phyloP scores from a whole-genome alignment of 1,139 yeast genomes.

The Schwanniomyces etchellsii region DNA sequence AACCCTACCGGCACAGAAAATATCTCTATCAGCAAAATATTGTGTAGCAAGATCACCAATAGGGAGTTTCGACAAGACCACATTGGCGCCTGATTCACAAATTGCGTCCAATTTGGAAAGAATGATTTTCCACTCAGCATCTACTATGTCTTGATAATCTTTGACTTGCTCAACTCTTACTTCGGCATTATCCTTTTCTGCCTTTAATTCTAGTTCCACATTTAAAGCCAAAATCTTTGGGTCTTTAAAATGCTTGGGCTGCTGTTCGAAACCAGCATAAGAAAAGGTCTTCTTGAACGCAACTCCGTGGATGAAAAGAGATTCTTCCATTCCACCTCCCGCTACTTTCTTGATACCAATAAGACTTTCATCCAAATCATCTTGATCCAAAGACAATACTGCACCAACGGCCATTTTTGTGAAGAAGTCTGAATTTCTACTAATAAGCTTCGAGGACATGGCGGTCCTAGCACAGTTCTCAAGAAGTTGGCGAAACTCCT shows the following conservation, averaged over 20 bases:
- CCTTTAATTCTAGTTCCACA: conserved; percentile 92
- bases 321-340: conserved; percentile 96
- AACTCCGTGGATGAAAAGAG: conserved; percentile 85
- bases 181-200: conserved; percentile 99
- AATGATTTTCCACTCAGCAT: conserved; percentile 97
- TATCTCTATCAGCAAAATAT: conserved; percentile 91
- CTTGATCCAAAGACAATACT: conserved; percentile 77
- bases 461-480: conserved; percentile 96
- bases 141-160: conserved; percentile 94
- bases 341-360: conserved; percentile 94
- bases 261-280: conserved; percentile 98
- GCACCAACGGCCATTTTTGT: conserved; percentile 97
- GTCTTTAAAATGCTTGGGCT: conserved; percentile 75
- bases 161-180: conserved; percentile 91
- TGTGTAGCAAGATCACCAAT: conserved; percentile 98
- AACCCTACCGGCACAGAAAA: conserved; percentile 98
- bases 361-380: conserved; percentile 78
- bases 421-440: conserved; percentile 81
- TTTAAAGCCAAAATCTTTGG: conserved; percentile 84
- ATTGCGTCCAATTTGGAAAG: conserved; percentile 80
- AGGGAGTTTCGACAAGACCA: conserved; percentile 89
- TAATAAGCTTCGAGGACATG: conserved; percentile 91
- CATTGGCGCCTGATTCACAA: conserved; percentile 81
- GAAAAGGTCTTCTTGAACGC: conserved; percentile 96
- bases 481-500: conserved; percentile 64